Base-by-base conservation (phyloP, 495 filamentous ascomycete genomes). In the Penicillium samsonianum region DNA sequence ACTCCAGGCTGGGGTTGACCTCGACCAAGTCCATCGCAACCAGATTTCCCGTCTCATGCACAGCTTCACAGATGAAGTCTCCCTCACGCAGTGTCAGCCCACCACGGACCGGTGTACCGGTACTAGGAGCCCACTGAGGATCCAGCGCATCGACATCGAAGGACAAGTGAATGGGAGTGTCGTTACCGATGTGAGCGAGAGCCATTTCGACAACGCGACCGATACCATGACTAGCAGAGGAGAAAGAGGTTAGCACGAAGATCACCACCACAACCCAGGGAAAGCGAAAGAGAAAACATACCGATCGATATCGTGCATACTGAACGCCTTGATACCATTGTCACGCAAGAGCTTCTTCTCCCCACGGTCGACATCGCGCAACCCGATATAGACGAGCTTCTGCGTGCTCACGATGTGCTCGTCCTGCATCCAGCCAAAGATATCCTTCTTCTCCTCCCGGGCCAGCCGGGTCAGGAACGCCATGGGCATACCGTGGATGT, bases 401-500 rank as follows among this genome's bases (percentile, higher is more conserved):
- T 83, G 88, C 46, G 87, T 70, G 69, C 82, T 93, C 50, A 90
- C 70, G 44, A 65, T 72, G 52, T 86, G 80, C 40, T 87, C 79
- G 14, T 86, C 78, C 65, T 85, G 71, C 49, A 98, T 64, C 94
- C 95, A 98, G 47, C 92, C 93, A 71, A 98, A 98, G 50, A 88
- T 80, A 56, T 90, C 87, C 50, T 84, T 76, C 42, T 71, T 65
- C 16, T 90, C 84, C 65, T 91, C 89, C 61, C 76, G 81, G 25
- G 92, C 87, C 49, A 98, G 75, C 17, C 93, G 89, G 0, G 91
- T 92, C 61, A 98, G 70, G 73, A 96, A 99, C 3, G 90, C 86
- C 53, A 98, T 90, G 9, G 94, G 95, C 94, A 99, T 99, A 41
- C 94, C 94, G 74, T 99, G 94, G 61, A 99, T 90, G 69, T 98